phyloP scores from a whole-genome alignment of 2,329 filamentous ascomycete genomes.

The Endocalyx cinctus region DNA sequence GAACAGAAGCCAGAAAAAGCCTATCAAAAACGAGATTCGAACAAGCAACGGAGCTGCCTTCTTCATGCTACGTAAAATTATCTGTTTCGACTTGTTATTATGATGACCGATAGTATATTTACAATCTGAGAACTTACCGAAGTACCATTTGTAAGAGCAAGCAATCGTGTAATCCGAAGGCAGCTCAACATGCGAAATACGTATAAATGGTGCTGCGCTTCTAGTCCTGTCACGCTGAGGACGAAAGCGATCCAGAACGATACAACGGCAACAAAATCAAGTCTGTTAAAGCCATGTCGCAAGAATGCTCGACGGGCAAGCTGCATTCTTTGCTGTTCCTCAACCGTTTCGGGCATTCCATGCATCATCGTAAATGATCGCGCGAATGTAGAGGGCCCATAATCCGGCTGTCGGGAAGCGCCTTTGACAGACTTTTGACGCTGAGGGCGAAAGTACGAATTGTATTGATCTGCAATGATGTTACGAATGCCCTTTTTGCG shows the following conservation, averaged over 20 bases:
- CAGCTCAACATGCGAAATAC: conserved; percentile 97
- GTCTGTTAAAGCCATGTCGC: conserved; percentile 89
- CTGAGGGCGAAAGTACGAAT: conserved; percentile 76
- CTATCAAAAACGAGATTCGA: conserved; percentile 88
- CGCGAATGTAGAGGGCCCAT: conserved; percentile 61
- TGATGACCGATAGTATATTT: conserved; percentile 9
- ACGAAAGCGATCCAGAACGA: conserved; percentile 90
- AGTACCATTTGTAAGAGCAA: conserved; percentile 89
- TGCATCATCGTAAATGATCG: conserved; percentile 76
- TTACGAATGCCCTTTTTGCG: conserved; percentile 69
- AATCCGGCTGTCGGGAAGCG: conserved; percentile 41
- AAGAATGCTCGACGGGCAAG: conserved; percentile 89
- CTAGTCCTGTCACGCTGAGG: conserved; percentile 64
- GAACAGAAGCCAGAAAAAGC: conserved; percentile 97
- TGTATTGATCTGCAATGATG: conserved; percentile 71
- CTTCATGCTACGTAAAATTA: conserved; percentile 91
- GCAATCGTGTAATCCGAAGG: conserved; percentile 83
- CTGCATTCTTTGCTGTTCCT: conserved; percentile 76
- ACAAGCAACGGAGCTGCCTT: conserved; percentile 88
- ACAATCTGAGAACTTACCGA: conserved; percentile 53
- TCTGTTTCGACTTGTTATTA: conserved; percentile 40
- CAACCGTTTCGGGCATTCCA: conserved; percentile 57
- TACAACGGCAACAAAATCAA: conserved; percentile 92
- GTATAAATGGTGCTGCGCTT: conserved; percentile 68
- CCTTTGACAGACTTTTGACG: conserved; percentile 64